phyloP scores from a whole-genome alignment of 208 protist species.

The Spongospora subterranea region DNA sequence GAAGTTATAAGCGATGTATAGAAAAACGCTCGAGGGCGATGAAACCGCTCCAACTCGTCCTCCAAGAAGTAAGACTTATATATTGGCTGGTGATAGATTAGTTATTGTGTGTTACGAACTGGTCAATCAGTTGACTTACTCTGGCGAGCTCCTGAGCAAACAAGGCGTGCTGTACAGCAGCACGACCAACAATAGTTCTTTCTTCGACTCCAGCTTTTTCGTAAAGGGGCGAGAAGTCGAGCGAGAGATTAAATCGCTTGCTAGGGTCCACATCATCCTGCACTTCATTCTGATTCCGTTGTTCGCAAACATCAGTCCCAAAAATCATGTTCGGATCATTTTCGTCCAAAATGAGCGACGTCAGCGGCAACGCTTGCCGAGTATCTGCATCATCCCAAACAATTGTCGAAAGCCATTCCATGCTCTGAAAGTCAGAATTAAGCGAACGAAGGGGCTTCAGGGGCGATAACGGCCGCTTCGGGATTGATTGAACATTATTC shows the following conservation, averaged over 20 bases:
- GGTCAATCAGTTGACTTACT: neutral
- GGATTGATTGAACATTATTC: neutral
- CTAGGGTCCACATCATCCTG: neutral
- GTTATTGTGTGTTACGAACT: neutral
- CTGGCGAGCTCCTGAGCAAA: slow-evolving; percentile 7
- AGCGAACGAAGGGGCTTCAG: neutral
- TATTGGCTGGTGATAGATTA: neutral
- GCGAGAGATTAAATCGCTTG: slow-evolving; percentile 37
- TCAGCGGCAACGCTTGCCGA: neutral
- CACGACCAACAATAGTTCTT: slow-evolving; percentile 20
- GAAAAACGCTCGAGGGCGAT: slow-evolving; percentile 6
- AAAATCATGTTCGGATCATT: slow-evolving; percentile 38
- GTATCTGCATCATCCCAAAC: slow-evolving; percentile 21
- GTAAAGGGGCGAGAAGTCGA: neutral
- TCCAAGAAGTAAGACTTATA: slow-evolving; percentile 51
- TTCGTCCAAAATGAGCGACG: slow-evolving; percentile 2
- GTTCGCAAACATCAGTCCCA: neutral
- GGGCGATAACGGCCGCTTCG: neutral
- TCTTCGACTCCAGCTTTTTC: neutral
- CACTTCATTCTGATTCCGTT: neutral
- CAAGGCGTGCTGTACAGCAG: slow-evolving; percentile 39
- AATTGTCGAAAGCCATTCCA: neutral
- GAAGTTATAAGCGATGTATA: neutral
- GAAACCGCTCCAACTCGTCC: slow-evolving; percentile 18
- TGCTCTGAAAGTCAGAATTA: slow-evolving; percentile 24